Conservation (phyloP, 1,284 basidiomycete species). For the Cryptococcus deneoformans region DNA sequence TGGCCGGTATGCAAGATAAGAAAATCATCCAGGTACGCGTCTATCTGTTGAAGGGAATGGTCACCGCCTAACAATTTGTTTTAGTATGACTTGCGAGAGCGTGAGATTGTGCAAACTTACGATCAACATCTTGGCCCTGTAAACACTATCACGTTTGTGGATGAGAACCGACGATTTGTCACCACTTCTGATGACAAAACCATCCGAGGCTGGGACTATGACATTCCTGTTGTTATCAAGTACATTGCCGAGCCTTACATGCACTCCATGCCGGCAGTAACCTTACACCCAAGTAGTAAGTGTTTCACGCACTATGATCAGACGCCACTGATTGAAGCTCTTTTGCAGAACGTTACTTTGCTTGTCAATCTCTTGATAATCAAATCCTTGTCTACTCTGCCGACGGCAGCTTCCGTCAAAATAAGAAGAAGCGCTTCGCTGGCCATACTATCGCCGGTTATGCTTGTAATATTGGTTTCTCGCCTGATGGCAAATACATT, state of each 20-base stretch:
- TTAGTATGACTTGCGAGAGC: slow-evolving; percentile 90
- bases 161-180: slow-evolving; percentile 93
- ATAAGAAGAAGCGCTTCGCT: slow-evolving; percentile 96
- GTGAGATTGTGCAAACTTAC: slow-evolving; percentile 96
- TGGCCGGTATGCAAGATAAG: slow-evolving; percentile 99
- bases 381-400: slow-evolving; percentile 96
- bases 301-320: slow-evolving; percentile 22
- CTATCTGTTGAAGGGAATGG: neutral
- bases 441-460: slow-evolving; percentile 96
- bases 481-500: slow-evolving; percentile 93
- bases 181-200: slow-evolving; percentile 99
- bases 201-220: slow-evolving; percentile 97
- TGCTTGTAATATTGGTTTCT: slow-evolving; percentile 94
- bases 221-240: slow-evolving; percentile 99
- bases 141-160: slow-evolving; percentile 96
- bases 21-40: slow-evolving; percentile 87
- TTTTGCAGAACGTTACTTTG: slow-evolving; percentile 82
- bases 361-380: slow-evolving; percentile 96
- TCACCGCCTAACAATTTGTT: neutral
- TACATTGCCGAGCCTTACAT: slow-evolving; percentile 99
- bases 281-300: slow-evolving; percentile 88
- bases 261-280: slow-evolving; percentile 99
- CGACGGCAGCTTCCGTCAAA: slow-evolving; percentile 90
- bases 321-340: neutral
- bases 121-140: slow-evolving; percentile 98